Evolutionary conservation across 441 rosid species (phyloP), one percentile per base, ranked within the genome.

Genomic region (Bruguiera hainesii): DNA sequence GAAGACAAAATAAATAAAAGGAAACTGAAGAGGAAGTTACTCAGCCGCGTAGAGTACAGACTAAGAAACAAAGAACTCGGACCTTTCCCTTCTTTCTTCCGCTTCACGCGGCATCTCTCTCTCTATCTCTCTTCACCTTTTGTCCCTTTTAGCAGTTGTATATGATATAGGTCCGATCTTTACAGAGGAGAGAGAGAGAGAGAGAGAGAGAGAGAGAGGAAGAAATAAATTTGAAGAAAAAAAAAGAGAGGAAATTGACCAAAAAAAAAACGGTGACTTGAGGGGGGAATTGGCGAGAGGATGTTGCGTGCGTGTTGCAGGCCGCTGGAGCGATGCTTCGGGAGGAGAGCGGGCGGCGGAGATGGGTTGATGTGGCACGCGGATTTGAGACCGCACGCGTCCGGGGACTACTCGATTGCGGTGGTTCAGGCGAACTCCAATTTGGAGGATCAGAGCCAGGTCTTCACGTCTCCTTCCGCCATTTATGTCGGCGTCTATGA

Each of bases 401-500:
- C 82, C 2, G 98, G 98, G 5, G 97, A 92, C 70, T 90, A 80
- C 75, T 92, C 98, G 74, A 90, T 92, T 68, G 97, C 97, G 3
- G 98, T 90, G 7, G 91, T 90, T 31, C 98, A 92, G 65, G 98
- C 97, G 0, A 92, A 92, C 73, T 76, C 88, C 2, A 74, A 77
- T 35, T 69, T 92, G 0, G 98, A 92, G 61, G 98, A 92, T 70
- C 98, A 92, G 71, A 85, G 96, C 48, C 96, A 92, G 73, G 98
- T 92, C 6, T 84, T 78, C 51, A 82, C 96, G 0, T 86, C 94
- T 26, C 79, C 96, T 4, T 87, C 81, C 5, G 88, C 86, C 16
- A 90, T 96, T 71, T 90, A 77, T 59, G 89, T 89, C 28, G 98
- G 97, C 26, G 92, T 93, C 55, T 93, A 90, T 68, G 98, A 93